Conservation (phyloP, 345 rosid genomes). For the Erucastrum elatum region DNA sequence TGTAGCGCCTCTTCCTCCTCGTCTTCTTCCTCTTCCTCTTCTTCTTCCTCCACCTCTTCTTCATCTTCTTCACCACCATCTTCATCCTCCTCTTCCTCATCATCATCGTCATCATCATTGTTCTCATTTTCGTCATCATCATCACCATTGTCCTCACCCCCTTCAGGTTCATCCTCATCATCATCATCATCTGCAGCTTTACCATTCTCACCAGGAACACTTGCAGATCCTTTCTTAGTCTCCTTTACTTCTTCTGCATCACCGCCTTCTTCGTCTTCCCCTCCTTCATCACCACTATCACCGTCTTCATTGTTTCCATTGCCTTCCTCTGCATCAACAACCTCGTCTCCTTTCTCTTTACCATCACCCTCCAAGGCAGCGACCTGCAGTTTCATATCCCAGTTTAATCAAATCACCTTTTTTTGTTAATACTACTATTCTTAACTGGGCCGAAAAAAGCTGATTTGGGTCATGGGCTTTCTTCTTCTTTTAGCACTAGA, state of each 20-base stretch:
- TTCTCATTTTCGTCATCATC: conserved; percentile 36
- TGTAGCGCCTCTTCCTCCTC: conserved; percentile 82
- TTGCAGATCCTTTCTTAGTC: conserved; percentile 48
- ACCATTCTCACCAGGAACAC: conserved; percentile 48
- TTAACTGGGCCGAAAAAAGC: not conserved
- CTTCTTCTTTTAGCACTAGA: not conserved
- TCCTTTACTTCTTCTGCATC: conserved; percentile 44
- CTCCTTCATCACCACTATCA: conserved; percentile 37
- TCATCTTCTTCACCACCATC: conserved; percentile 44
- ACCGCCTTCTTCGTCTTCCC: conserved; percentile 33
- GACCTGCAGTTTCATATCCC: conserved; percentile 39
- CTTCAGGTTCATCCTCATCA: conserved; percentile 20
- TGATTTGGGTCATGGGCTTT: conserved; percentile 11
- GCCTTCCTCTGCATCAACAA: conserved; percentile 62
- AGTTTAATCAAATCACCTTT: not conserved
- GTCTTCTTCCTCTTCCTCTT: conserved; percentile 59
- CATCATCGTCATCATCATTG: conserved; percentile 16
- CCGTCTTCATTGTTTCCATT: conserved; percentile 39
- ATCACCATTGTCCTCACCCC: not conserved
- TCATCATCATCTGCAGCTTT: conserved; percentile 20
- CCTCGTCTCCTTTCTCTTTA: conserved; percentile 36
- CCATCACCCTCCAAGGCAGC: conserved; percentile 36
- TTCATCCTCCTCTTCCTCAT: conserved; percentile 34
- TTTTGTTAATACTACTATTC: not conserved
- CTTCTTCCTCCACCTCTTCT: conserved; percentile 46